These are phyloP conservation scores for Podaxis sp. DNA, from an alignment of 768 basidiomycete species.

Conservation along the genomic window DNA sequence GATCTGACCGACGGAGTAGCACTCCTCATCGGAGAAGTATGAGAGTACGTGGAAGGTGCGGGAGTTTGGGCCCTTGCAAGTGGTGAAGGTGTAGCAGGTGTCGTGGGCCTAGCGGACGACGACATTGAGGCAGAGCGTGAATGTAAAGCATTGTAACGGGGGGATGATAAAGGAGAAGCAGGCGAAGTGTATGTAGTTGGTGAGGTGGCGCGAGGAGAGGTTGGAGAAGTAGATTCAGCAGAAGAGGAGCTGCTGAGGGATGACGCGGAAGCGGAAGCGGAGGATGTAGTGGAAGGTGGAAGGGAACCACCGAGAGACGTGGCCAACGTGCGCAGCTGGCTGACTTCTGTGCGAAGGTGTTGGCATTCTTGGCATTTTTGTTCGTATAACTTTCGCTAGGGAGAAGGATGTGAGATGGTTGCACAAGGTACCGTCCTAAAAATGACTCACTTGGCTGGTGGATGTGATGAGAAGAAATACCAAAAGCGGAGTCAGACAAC, in stretches of 20 bases:
- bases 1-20: constrained; percentile 7
- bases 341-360: constrained; percentile 64
- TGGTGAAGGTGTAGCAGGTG: constrained; percentile 41
- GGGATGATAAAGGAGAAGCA: constrained; percentile 38
- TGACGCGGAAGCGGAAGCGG: constrained; percentile 36
- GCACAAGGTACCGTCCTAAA: constrained; percentile 11
- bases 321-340: constrained; percentile 50
- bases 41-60: constrained; percentile 30
- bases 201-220: constrained; percentile 38
- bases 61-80: constrained; percentile 43
- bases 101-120: constrained; percentile 38
- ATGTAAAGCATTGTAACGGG: constrained; percentile 55
- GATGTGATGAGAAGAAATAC: constrained; percentile 14
- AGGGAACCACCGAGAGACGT: constrained; percentile 39
- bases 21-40: constrained; percentile 27
- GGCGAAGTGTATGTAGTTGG: constrained; percentile 36
- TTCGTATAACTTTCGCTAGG: constrained; percentile 57
- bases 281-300: constrained; percentile 33
- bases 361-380: constrained; percentile 75
- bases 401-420: constrained; percentile 19
- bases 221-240: constrained; percentile 46
- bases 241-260: constrained; percentile 25
- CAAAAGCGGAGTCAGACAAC: constrained; percentile 19
- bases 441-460: constrained; percentile 60
- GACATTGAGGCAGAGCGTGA: constrained; percentile 59